Conservation (phyloP, 1,284 basidiomycete species). For the Coniophora puteana region DNA sequence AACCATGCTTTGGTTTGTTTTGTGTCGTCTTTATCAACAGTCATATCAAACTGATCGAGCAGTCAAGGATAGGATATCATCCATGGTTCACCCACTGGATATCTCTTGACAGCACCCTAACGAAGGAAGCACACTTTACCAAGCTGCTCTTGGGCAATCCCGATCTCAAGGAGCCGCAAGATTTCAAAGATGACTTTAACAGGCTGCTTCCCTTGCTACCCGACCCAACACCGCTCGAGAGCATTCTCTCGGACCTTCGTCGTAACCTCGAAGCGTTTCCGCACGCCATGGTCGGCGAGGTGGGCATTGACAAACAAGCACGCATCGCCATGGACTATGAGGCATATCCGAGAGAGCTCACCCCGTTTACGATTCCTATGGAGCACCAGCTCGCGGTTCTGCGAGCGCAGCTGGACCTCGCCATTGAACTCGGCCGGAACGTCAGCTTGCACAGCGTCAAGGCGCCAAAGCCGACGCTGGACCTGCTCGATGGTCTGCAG, state of each 20-base stretch:
- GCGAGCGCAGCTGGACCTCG: conserved; percentile 73
- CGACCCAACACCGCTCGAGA: conserved; percentile 51
- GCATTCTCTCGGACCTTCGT: conserved; percentile 52
- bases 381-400: conserved; percentile 70
- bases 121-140: conserved; percentile 67
- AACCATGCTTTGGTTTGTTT: conserved; percentile 71
- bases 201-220: conserved; percentile 56
- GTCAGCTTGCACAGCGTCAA: conserved; percentile 82
- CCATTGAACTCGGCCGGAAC: conserved; percentile 65
- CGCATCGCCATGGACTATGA: conserved; percentile 58
- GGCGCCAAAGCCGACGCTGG: conserved; percentile 57
- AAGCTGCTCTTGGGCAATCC: conserved; percentile 46
- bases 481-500: conserved; percentile 54
- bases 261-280: conserved; percentile 55
- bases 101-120: conserved; percentile 35
- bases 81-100: conserved; percentile 82
- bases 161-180: too few relatives aligned
- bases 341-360: conserved; percentile 45
- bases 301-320: conserved; percentile 75
- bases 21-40: conserved; percentile 1
- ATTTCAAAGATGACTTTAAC: too few relatives aligned
- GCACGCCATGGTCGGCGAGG: conserved; percentile 76
- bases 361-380: conserved; percentile 68
- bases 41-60: conserved; percentile 10
- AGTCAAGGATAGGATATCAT: conserved; percentile 64